Percentiles rank a stretch among this genome's conserved stretches.
Conservation (phyloP, 2,329 filamentous ascomycete genomes). For the Colletotrichum sp. region DNA sequence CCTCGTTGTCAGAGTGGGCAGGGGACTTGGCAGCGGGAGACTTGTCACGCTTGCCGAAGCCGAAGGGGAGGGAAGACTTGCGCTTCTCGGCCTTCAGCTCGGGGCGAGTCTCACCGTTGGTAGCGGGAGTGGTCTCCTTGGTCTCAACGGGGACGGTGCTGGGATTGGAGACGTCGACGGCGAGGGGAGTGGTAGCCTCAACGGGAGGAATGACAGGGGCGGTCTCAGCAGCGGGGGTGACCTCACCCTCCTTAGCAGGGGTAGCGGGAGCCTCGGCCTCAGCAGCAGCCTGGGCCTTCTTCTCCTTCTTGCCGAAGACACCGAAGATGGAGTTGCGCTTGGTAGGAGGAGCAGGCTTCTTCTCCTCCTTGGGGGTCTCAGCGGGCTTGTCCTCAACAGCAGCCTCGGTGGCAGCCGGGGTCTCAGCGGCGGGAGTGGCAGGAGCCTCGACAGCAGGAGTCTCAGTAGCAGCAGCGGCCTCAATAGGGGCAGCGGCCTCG, state of each 20-base stretch:
- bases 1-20: conserved; percentile 58
- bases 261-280: conserved; percentile 48
- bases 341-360: conserved; percentile 52
- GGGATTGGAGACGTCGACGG: conserved; percentile 57
- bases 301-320: conserved; percentile 60
- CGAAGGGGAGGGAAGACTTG: conserved; percentile 77
- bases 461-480: conserved; percentile 36
- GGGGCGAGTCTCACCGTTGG: conserved; percentile 63
- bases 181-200: conserved; percentile 60
- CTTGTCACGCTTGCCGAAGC: conserved; percentile 65
- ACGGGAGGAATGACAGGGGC: conserved; percentile 66
- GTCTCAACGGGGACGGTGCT: conserved; percentile 52
- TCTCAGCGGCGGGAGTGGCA: conserved; percentile 36
- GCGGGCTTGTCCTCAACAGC: conserved; percentile 41
- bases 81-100: conserved; percentile 78
- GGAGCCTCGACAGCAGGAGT: conserved; percentile 33
- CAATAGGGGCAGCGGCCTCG: conserved; percentile 31
- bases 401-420: conserved; percentile 33
- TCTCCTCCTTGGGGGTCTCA: conserved; percentile 35
- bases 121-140: conserved; percentile 44
- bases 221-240: conserved; percentile 47
- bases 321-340: conserved; percentile 66
- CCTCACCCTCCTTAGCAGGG: conserved; percentile 47
- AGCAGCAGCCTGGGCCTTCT: conserved; percentile 61
- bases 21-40: conserved; percentile 51